Evolutionary conservation across 345 rosid species (phyloP), one percentile per base, ranked within the genome.

Genomic region (Syzygium grande): DNA sequence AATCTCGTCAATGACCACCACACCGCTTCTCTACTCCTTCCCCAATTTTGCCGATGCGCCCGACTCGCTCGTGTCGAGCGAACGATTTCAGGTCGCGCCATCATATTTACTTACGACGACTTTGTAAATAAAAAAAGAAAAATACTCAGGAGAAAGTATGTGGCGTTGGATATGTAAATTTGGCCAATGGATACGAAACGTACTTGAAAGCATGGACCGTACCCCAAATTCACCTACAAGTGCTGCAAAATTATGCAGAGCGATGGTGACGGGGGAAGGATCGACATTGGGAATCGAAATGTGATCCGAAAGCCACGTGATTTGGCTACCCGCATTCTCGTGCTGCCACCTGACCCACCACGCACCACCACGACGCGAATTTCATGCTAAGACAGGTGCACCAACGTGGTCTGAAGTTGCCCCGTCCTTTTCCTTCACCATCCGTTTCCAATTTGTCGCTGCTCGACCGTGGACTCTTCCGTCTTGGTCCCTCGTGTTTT

Each of bases 31-130:
- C 73, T 61, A 13, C 73, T 3, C n/a, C n/a, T 14, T 2, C 65
- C 65, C 9, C 4, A 61, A 61, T 15, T 6, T 6, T 13, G 4
- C 2, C 2, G 2, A 1, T 1, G 38, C 13, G 73, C 73, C 29
- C 9, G 7, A 6, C 73, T 61, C 1, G 34, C 38, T 61, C 34
- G 8, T 61, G 19, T n/a, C 7, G 7, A 8, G 68, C 65, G 27
- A 25, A 58, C 5, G 25, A 58, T 58, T 58, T 25, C 15, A 14
- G 15, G 29, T 58, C 63, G 25, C 14, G 11, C 2, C 7, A 1
- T 0, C 63, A 5, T 4, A 25, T 59, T 4, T 27, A 0, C 46
- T 43, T 11, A 27, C 29, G 25, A 3, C 3, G 0, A 5, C 65
- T 0, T 27, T 14, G 30, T 59, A 59, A 59, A 59, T 25, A 25